These are phyloP conservation scores for Cryptococcus sp. DNA, from an alignment of 1,284 basidiomycete species.

Conservation along the genomic window DNA sequence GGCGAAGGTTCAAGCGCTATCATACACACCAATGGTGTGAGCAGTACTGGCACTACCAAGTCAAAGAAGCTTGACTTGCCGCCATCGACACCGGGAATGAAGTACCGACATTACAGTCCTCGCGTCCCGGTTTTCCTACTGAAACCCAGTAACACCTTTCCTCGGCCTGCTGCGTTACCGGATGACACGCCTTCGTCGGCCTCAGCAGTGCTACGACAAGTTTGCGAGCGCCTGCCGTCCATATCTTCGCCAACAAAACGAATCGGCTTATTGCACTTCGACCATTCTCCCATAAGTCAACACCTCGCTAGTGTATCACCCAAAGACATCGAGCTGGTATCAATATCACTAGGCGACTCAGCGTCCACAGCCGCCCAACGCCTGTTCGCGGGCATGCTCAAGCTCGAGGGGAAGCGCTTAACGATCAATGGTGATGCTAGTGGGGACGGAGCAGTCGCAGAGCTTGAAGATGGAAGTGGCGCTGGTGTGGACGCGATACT, in stretches of 20 bases:
- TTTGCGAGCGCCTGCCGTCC: slow-evolving; percentile 6
- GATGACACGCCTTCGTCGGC: slow-evolving; percentile 15
- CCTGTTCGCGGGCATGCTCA: slow-evolving; percentile 85
- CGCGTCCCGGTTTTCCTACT: slow-evolving; percentile 77
- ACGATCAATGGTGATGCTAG: slow-evolving; percentile 28
- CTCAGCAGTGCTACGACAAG: slow-evolving; percentile 14
- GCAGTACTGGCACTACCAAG: neutral
- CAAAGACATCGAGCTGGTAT: slow-evolving; percentile 32
- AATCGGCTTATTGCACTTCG: slow-evolving; percentile 70
- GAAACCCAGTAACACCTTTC: slow-evolving; percentile 56
- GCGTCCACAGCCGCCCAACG: slow-evolving; percentile 73
- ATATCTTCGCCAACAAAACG: slow-evolving; percentile 7
- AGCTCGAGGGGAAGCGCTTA: slow-evolving; percentile 61
- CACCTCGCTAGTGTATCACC: neutral
- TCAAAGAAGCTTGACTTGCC: slow-evolving; percentile 43
- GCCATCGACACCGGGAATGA: slow-evolving; percentile 99
- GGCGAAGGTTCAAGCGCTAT: slow-evolving; percentile 11
- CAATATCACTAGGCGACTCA: slow-evolving; percentile 64
- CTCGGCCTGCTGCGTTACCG: slow-evolving; percentile 43
- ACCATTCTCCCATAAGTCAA: slow-evolving; percentile 58
- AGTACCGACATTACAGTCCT: slow-evolving; percentile 97
- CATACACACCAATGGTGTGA: neutral
- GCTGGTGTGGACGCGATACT: slow-evolving; percentile 77
- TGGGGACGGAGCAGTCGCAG: slow-evolving; percentile 67
- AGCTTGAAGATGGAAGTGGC: slow-evolving; percentile 57